Evolutionary conservation across 2,329 filamentous ascomycete species (phyloP), one percentile per base, ranked within the genome.

Genomic region (Epichloe typhina): DNA sequence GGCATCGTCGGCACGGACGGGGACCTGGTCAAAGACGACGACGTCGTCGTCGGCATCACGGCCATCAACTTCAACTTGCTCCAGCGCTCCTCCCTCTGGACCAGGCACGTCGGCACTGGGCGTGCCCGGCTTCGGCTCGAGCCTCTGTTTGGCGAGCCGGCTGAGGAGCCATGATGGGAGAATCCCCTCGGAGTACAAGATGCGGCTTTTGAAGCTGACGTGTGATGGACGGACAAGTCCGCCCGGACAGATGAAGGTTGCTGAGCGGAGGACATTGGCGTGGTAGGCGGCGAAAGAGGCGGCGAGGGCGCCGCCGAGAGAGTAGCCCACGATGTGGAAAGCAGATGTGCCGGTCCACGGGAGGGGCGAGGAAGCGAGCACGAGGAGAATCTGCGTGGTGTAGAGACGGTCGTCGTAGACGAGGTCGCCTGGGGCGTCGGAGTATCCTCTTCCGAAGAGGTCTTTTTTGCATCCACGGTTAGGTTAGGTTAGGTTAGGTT

Each of bases 271-370:
- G 40, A 85, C 69, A 38, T 77, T 66, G 0, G 85, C 79, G 59
- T 88, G 86, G 61, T 80, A 80, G 1, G 77, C 74, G 6, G 86
- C 80, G 62, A 94, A 91, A 53, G 83, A 79, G 5, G 83, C 79
- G 4, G 82, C 81, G 50, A 95, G 83, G 49, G 84, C 86, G 46
- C 88, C 88, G 51, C 88, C 88, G 0, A 95, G 75, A 0, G 85
- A 90, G 67, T 93, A 95, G 11, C 88, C 88, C 12, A 90, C 69
- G 19, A 95, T 66, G 46, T 76, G 76, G 61, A 93, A 81, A 45
- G 72, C 74, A 41, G 64, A 59, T 12, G 62, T 55, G 42, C 79
- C 77, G 0, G 79, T 82, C 85, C 85, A 89, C 13, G 79, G 57
- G 3, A 91, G 68, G 0, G 79, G 73, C 2, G 85, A 89, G 1